phyloP scores from a whole-genome alignment of 768 basidiomycete genomes.

The Tylopilus felleus region DNA sequence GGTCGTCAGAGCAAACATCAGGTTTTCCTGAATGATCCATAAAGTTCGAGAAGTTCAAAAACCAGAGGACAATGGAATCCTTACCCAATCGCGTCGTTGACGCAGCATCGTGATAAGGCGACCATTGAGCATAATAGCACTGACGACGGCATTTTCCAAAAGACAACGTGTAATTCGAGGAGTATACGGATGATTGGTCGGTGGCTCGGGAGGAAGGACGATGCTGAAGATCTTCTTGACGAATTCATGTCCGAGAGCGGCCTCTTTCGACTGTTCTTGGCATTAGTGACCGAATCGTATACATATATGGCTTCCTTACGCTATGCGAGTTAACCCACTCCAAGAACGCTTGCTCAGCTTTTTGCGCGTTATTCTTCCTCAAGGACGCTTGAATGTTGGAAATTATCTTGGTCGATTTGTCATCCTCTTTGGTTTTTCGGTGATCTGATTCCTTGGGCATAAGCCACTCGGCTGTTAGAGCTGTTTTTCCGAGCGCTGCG shows the following conservation, averaged over 20 bases:
- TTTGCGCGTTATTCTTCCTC: constrained; percentile 41
- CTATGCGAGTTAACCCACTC: constrained; percentile 50
- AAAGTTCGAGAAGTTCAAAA: neutral
- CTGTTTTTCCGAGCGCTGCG: constrained; percentile 54
- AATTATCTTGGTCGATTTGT: constrained; percentile 33
- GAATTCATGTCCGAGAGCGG: constrained; percentile 44
- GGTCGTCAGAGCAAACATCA: constrained; percentile 48
- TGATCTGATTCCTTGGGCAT: constrained; percentile 1
- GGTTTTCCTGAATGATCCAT: constrained; percentile 27
- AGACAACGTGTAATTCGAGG: constrained; percentile 55
- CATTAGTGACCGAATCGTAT: neutral
- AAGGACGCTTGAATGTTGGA: constrained; percentile 39
- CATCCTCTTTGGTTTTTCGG: constrained; percentile 15
- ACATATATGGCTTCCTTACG: constrained; percentile 1
- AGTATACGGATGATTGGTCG: constrained; percentile 43
- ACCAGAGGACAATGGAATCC: constrained; percentile 6
- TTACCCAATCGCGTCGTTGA: constrained; percentile 66
- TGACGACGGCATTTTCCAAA: constrained; percentile 54
- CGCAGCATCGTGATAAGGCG: constrained; percentile 54
- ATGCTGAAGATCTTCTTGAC: constrained; percentile 56
- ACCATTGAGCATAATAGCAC: constrained; percentile 57
- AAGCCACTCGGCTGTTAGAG: constrained; percentile 47
- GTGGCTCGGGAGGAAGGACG: constrained; percentile 42
- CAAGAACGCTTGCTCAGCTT: constrained; percentile 58
- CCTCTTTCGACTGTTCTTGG: constrained; percentile 14